A percentile compares a stretch with the other conserved stretches of the same genome.
Conservation (phyloP, 2,329 filamentous ascomycete genomes). For the Colletotrichum sp. region DNA sequence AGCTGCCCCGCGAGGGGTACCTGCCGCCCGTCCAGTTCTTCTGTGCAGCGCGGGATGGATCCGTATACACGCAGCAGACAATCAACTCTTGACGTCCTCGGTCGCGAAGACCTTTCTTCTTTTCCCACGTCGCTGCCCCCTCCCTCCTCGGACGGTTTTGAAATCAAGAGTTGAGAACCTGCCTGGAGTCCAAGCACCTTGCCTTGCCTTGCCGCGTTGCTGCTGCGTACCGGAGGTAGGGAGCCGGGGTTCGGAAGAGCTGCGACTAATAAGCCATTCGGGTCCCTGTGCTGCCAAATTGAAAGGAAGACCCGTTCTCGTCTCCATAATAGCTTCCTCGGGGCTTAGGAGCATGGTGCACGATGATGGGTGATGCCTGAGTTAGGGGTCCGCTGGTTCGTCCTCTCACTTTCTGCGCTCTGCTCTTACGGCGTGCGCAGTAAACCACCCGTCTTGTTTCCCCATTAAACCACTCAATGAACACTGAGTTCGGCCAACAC, state of each 20-base stretch:
- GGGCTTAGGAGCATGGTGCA: neutral
- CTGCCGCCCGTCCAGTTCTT: neutral
- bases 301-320: neutral
- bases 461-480: neutral
- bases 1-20: neutral
- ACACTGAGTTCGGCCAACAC: neutral
- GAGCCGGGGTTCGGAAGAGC: neutral
- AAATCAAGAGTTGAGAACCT: neutral
- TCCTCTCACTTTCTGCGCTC: neutral
- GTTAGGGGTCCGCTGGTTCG: neutral
- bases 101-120: neutral
- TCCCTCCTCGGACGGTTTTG: neutral
- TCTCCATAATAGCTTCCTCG: neutral
- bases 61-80: neutral
- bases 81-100: neutral
- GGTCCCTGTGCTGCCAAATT: neutral
- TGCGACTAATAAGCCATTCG: neutral
- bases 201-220: neutral
- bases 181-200: neutral
- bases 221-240: neutral
- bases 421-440: no score
- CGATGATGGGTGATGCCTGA: constrained; percentile 2
- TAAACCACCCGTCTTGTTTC: neutral
- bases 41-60: neutral
- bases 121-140: neutral